Evolutionary conservation across 1,284 basidiomycete genomes (phyloP).

Genomic region (Athelia psychrophila): DNA sequence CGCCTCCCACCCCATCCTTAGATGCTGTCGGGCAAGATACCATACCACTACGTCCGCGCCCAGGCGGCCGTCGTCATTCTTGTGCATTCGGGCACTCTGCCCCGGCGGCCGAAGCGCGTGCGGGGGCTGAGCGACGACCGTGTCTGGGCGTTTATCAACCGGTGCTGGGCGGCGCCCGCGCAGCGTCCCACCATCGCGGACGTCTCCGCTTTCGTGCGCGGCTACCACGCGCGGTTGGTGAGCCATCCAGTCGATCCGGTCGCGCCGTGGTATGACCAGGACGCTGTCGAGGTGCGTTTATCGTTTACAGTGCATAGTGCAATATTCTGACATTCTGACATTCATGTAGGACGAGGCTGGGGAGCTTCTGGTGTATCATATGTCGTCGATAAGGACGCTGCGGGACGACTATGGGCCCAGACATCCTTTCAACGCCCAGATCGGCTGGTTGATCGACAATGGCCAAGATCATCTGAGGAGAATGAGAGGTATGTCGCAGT

Average conservation of each 20-base stretch:
- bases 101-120: background rate
- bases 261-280: too few relatives aligned
- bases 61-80: background rate
- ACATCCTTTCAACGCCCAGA: constrained; percentile 34
- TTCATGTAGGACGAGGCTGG: too few relatives aligned
- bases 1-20: background rate
- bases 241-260: background rate
- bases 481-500: constrained; percentile 31
- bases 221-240: background rate
- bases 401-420: constrained; percentile 37
- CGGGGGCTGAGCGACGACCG: background rate
- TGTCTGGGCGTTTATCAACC: background rate
- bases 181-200: background rate
- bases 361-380: too few relatives aligned
- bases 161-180: background rate
- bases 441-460: constrained; percentile 33
- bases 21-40: background rate
- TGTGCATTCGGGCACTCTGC: background rate
- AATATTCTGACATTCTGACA: too few relatives aligned
- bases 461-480: constrained; percentile 46
- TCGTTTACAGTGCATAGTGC: too few relatives aligned
- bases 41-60: background rate
- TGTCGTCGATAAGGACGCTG: constrained; percentile 2
- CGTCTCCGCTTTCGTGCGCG: background rate
- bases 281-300: too few relatives aligned